Evolutionary conservation across 768 basidiomycete genomes (phyloP).

Genomic region (Agrocybe praecox): DNA sequence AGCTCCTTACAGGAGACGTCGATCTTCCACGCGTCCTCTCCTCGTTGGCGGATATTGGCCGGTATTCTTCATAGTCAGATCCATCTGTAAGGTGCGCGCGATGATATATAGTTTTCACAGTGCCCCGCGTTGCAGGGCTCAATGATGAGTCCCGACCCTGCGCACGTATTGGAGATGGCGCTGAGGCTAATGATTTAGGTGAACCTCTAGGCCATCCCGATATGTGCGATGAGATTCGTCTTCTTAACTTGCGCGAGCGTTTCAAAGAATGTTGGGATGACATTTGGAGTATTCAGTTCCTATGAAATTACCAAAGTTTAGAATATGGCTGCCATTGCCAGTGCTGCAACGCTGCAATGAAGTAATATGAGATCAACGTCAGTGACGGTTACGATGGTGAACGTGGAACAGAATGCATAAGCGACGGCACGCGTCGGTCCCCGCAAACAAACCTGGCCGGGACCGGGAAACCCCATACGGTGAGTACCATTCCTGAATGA

Average conservation of each 20-base stretch:
- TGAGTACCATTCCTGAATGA: background rate
- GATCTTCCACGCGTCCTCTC: constrained; percentile 23
- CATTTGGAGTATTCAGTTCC: constrained; percentile 5
- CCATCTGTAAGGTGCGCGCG: constrained; percentile 26
- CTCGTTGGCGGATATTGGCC: constrained; percentile 11
- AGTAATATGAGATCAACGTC: background rate
- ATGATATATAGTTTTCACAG: constrained; percentile 19
- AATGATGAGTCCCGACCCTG: constrained; percentile 25
- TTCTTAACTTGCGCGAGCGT: constrained; percentile 30
- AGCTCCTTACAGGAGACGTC: constrained; percentile 21
- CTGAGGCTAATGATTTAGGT: constrained; percentile 26
- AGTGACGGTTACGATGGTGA: background rate
- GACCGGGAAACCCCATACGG: background rate
- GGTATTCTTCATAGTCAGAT: constrained; percentile 32
- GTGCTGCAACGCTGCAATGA: background rate
- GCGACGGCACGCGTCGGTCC: background rate
- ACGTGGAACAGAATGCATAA: background rate
- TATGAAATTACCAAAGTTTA: background rate
- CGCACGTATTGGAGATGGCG: constrained; percentile 20
- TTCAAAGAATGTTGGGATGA: constrained; percentile 21
- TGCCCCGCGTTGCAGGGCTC: constrained; percentile 27
- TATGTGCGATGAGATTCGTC: constrained; percentile 33
- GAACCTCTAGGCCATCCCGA: constrained; percentile 24
- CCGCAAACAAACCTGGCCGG: too few relatives aligned
- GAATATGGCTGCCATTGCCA: too few relatives aligned